Conservation (phyloP, 768 basidiomycete species). For the Leccinum rimulosum region DNA sequence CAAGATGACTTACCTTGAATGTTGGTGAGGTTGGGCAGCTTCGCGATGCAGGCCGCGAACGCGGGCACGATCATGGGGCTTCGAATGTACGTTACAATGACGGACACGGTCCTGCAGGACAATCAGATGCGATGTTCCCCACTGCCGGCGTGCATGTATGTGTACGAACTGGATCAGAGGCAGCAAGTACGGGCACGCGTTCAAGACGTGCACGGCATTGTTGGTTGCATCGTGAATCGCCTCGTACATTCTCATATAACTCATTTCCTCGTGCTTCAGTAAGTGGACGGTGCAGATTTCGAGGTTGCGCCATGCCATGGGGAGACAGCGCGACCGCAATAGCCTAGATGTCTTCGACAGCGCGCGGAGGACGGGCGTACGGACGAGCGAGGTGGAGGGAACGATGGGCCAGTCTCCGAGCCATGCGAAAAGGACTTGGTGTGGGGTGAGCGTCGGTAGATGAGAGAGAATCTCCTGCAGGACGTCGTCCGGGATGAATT, state of each 20-base stretch:
- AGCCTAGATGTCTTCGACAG: conserved; percentile 9
- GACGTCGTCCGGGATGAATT: conserved; percentile 12
- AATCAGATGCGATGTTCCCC: background rate
- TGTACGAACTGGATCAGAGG: conserved; percentile 7
- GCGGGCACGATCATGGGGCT: conserved; percentile 1
- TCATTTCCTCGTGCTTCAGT: background rate
- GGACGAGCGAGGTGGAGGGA: background rate
- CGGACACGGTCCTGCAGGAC: background rate
- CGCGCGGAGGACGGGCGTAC: background rate
- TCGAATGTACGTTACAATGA: background rate
- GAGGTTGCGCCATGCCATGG: conserved; percentile 13
- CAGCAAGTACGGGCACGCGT: conserved; percentile 1
- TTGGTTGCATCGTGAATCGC: background rate
- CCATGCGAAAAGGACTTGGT: background rate
- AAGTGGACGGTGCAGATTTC: conserved; percentile 2
- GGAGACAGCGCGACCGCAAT: conserved; percentile 12
- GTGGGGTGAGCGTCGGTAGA: conserved; percentile 4
- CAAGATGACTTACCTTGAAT: conserved; percentile 7
- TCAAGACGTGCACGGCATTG: background rate
- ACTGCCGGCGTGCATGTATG: too few species aligned
- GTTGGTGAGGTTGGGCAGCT: conserved; percentile 5
- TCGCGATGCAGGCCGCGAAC: conserved; percentile 7
- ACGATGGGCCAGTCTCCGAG: background rate
- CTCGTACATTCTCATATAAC: background rate
- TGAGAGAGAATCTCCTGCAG: conserved; percentile 10